Conservation (phyloP, 2,329 filamentous ascomycete genomes). For the Xylaria hypoxylon region DNA sequence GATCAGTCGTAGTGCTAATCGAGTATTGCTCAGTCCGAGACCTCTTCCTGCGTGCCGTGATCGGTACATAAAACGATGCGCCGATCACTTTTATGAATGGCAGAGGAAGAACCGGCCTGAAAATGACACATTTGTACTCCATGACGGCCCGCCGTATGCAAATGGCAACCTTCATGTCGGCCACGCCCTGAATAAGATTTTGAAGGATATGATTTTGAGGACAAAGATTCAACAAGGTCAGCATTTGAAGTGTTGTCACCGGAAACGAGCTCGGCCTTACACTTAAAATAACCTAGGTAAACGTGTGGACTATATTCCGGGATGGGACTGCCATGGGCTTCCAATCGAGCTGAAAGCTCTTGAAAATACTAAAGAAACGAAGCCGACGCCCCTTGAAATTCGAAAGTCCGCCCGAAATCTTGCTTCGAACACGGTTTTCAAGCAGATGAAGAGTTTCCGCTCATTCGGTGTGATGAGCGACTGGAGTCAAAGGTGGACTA, state of each 20-base stretch:
- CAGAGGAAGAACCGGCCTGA: conserved; percentile 70
- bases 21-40: conserved; percentile 58
- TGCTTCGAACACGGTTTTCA: conserved; percentile 74
- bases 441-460: conserved; percentile 79
- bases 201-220: conserved; percentile 93
- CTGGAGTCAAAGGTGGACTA: conserved; percentile 81
- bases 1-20: conserved; percentile 39
- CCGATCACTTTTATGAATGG: conserved; percentile 91
- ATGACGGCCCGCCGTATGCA: conserved; percentile 97
- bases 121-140: conserved; percentile 78
- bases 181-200: conserved; percentile 95
- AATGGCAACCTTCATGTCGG: conserved; percentile 93
- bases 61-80: conserved; percentile 78
- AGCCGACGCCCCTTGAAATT: conserved; percentile 67
- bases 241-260: conserved; percentile 17
- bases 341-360: conserved; percentile 97
- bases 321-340: conserved; percentile 98
- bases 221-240: conserved; percentile 78
- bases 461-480: conserved; percentile 84
- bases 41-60: conserved; percentile 62
- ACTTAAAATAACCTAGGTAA: conserved; percentile 57
- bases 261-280: conserved; percentile 26
- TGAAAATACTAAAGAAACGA: conserved; percentile 58
- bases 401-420: conserved; percentile 73
- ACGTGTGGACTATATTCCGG: conserved; percentile 83